Conservation (phyloP, 2,329 filamentous ascomycete species). For the Cladophialophora exuberans region DNA sequence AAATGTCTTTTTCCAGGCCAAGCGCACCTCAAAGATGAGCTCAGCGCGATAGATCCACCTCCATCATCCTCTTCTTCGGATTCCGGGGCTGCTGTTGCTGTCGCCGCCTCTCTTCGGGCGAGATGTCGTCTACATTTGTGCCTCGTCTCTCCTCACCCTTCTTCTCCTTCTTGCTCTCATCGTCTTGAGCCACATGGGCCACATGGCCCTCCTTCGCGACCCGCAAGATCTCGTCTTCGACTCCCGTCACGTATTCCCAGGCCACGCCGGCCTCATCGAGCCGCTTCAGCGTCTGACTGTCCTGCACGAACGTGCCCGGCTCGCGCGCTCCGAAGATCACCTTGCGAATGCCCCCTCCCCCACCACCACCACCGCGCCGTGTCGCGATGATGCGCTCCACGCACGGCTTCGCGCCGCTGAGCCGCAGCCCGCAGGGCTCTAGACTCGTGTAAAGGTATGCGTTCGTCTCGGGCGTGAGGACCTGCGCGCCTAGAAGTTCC, state of each 20-base stretch:
- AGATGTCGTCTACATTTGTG: conserved; percentile 45
- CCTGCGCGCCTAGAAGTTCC: conserved; percentile 47
- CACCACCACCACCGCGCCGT: conserved; percentile 36
- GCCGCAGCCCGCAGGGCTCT: conserved; percentile 57
- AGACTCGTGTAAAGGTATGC: conserved; percentile 86
- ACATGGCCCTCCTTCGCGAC: conserved; percentile 83
- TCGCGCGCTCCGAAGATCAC: conserved; percentile 90
- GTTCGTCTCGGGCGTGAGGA: conserved; percentile 50
- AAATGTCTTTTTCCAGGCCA: too few relatives aligned
- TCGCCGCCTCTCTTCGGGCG: conserved; percentile 42
- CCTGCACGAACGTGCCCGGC: conserved; percentile 84
- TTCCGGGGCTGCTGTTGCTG: conserved; percentile 45
- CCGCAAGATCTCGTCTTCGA: conserved; percentile 78
- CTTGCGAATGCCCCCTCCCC: conserved; percentile 66
- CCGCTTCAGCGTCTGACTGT: conserved; percentile 73
- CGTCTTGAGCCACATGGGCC: conserved; percentile 5
- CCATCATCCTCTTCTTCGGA: conserved; percentile 54
- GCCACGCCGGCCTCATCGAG: conserved; percentile 73
- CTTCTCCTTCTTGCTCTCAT: conserved; percentile 31
- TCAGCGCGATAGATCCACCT: conserved; percentile 31
- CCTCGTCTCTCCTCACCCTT: not conserved
- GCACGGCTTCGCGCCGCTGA: conserved; percentile 57
- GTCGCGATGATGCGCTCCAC: conserved; percentile 73
- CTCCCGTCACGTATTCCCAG: conserved; percentile 71
- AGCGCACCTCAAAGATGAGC: not conserved